Base-by-base conservation (phyloP, 2,329 filamentous ascomycete genomes). In the Colletotrichum sp. region DNA sequence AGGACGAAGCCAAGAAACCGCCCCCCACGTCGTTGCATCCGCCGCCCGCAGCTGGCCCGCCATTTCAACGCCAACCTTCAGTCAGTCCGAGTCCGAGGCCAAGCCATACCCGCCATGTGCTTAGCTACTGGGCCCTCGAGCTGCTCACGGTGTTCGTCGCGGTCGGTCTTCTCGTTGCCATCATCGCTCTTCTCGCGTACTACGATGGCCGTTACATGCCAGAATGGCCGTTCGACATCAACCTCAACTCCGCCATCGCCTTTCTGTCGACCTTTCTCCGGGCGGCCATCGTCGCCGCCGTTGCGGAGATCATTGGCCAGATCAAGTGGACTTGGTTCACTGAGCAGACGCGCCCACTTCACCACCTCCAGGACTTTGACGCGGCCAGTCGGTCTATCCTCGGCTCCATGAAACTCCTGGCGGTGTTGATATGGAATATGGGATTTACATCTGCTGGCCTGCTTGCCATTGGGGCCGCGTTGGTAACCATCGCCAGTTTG, bases 291-390 rank as follows among this genome's bases (percentile, higher is more conserved):
- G 78, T 81, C 0, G 78, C 80, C 36, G 78, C 78, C 12, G 77
- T 82, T 10, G 79, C 81, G 1, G 81, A 82, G 71, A 78, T 83
- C 52, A 80, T 83, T 64, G 79, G 81, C 34, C 82, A 84, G 71
- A 75, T 79, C 64, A 83, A 84, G 48, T 84, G 82, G 82, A 73
- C 70, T 2, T 83, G 82, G 81, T 83, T 83, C 65, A 75, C 80
- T 16, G 75, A 80, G 43, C 77, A 77, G 6, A 76, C 77, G 3
- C 79, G 80, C 18, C 80, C 81, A 1, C 72, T 84, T 8, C 77
- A 77, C 58, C 78, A 83, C 34, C 76, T 83, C 6, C 79, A 83
- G 36, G 78, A 79, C 61, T 83, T 83, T 27, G 82, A 84, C 58
- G 76, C 77, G 5, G 82, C 82, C 3, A 82, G 80, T n/a, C 79